Base-by-base conservation (phyloP, 192 early-diverging fungal species). In the Linnemannia exigua region DNA sequence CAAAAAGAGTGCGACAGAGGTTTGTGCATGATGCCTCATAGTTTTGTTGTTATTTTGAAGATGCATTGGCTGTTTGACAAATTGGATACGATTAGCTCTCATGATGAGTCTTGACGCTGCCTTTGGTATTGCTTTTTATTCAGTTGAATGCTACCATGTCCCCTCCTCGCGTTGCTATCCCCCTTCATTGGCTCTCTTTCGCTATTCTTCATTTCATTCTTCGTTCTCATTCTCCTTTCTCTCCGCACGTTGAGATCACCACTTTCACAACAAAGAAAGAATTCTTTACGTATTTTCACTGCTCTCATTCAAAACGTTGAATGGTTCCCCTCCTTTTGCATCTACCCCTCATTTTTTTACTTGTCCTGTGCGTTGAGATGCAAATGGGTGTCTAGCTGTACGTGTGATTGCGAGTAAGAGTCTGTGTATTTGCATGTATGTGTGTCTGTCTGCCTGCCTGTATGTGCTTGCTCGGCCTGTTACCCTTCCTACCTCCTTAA, bases 401-500 rank as follows among this genome's bases (percentile, higher is more conserved):
- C 3, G 41, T 44, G 41, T 44, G 9, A 44, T 44, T 63, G 28
- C 31, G 22, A 4, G n/a, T n/a, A n/a, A n/a, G n/a, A n/a, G n/a
- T n/a, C 58, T 31, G n/a, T 25, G 6, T 54, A 19, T 25, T 28
- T 61, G 7, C 58, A 28, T 25, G 12, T 1, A 15, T 63, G 8
- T n/a, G 58, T 5, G 8, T 8, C 11, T n/a, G 15, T 63, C 11
- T 54, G 14, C 28, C 28, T 61, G 1, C 28, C 25, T n/a, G n/a
- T n/a, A n/a, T n/a, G n/a, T n/a, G n/a, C 20, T 61, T 1, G 25
- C 9, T 61, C 14, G n/a, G n/a, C 25, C 58, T 61, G 58, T 63
- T 63, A 63, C 58, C 58, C 25, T 63, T 63, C 28, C 15, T 15
- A 31, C 58, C 58, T 63, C 58, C 58, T 63, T 63, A 63, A 63